Base-by-base conservation (phyloP, 345 rosid species). In the Trapa incisa region DNA sequence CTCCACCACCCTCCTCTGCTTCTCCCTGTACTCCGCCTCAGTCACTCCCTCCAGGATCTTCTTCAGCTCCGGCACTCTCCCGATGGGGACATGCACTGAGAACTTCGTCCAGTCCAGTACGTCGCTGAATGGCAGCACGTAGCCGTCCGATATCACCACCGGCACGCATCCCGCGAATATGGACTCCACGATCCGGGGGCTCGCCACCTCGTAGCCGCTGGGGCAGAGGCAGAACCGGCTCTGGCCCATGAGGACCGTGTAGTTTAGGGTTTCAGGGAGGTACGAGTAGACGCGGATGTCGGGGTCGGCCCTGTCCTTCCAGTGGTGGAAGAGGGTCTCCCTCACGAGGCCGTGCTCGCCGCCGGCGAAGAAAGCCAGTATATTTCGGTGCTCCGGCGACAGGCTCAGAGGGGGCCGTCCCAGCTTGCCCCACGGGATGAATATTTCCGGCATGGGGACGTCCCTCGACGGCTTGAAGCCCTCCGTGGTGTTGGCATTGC, bases 151-250 rank as follows among this genome's bases (percentile, higher is more conserved):
- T 41, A 83, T 68, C 12, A 80, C 67, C 50, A 80, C 84, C 5
- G 84, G 84, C 7, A 83, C 78, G n/a, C 87, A 83, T 2, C 81
- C 82, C 1, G 79, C 65, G 35, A 66, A 12, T 60, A 83, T 39
- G 0, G 87, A 69, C 67, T 80, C 87, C 0, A 75, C 81, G 9
- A 78, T 22, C 65, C 86, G 71, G 6, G 83, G 86, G 36, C 86
- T 82, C 5, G 86, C 86, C 12, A 82, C 83, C 68, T 82, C 84
- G 39, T 57, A 76, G 5, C 87, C 84, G 42, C 87, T 83, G 0
- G 82, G 87, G 75, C 87, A 80, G 47, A 78, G 57, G 65, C 87
- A 83, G 52, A 76, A 83, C 74, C 73, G 75, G 73, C 72, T 74
- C 43, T 22, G 71, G 37, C 75, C 64, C 75, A 83, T 80, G 47